These are phyloP conservation scores for Potentilla sterilis DNA, from an alignment of 306 rosid species.

Conservation along the genomic window DNA sequence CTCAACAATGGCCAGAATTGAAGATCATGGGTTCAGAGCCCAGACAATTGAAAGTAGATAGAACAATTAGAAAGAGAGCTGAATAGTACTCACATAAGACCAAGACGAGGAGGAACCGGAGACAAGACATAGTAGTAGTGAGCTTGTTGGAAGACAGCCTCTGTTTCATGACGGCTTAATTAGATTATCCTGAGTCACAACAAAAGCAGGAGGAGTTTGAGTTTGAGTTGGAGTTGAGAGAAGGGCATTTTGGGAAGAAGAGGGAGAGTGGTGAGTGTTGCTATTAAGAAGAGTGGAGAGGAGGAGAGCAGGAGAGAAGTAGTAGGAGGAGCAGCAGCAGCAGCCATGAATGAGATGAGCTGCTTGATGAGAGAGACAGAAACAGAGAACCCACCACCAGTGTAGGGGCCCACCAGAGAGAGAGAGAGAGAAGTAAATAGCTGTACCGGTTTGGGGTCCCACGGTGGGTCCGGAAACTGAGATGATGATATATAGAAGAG, in stretches of 20 bases:
- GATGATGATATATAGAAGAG: conserved; percentile 25
- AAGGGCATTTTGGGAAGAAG: conserved; percentile 11
- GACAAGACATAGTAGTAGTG: conserved; percentile 17
- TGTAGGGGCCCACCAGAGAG: conserved; percentile 24
- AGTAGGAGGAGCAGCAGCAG: not conserved
- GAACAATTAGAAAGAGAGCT: not conserved
- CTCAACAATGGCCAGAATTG: not conserved
- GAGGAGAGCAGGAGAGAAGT: conserved; percentile 26
- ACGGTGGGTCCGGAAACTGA: conserved; percentile 27
- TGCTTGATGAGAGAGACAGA: not conserved
- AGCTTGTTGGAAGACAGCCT: conserved; percentile 24
- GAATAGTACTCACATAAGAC: conserved; percentile 48
- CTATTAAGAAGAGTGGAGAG: not conserved
- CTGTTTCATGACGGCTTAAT: not conserved
- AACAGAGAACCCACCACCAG: no score
- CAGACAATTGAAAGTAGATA: not conserved
- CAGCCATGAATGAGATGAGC: conserved; percentile 31
- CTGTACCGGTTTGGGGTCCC: conserved; percentile 50
- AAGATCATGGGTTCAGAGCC: conserved; percentile 40
- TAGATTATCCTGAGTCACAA: not conserved
- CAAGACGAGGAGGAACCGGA: conserved; percentile 28
- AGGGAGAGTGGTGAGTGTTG: not conserved
- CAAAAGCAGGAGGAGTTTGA: not conserved
- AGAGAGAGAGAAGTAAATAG: conserved; percentile 50
- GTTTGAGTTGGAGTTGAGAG: conserved; percentile 21